phyloP scores from a whole-genome alignment of 768 basidiomycete species.

The Suillus plorans region DNA sequence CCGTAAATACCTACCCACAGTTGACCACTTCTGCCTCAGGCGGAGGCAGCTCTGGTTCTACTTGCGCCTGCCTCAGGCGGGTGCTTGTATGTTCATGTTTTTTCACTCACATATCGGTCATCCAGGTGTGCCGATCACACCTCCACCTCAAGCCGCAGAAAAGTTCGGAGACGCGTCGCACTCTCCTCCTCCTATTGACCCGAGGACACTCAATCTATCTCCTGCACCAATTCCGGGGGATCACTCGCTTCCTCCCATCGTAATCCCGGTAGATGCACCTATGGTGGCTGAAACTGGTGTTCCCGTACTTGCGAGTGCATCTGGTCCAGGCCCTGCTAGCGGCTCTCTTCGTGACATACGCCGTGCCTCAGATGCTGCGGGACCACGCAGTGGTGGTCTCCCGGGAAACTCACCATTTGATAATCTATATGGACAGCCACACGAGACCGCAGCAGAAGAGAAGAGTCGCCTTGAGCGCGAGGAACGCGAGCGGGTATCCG shows the following conservation, averaged over 20 bases:
- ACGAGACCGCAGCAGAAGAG: constrained; percentile 63
- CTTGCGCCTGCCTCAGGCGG: too few species aligned
- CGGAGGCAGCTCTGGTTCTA: too few species aligned
- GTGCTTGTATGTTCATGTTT: too few species aligned
- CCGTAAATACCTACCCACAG: too few species aligned
- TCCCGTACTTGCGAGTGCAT: constrained; percentile 57
- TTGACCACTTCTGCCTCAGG: too few species aligned
- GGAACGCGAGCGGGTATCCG: constrained; percentile 49
- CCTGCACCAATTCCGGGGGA: constrained; percentile 16
- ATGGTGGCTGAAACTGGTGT: constrained; percentile 77
- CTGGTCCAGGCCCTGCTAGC: constrained; percentile 64
- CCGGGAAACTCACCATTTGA: constrained; percentile 24
- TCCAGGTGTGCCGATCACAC: constrained; percentile 41
- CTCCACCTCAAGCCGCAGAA: constrained; percentile 32
- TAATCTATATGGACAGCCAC: constrained; percentile 29
- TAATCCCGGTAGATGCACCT: constrained; percentile 42
- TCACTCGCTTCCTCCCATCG: constrained; percentile 17
- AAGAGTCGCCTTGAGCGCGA: constrained; percentile 58
- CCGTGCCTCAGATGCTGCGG: constrained; percentile 35
- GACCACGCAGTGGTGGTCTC: constrained; percentile 33
- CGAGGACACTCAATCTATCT: constrained; percentile 28
- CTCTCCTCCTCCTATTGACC: constrained; percentile 17
- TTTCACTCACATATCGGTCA: too few species aligned
- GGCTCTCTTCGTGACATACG: constrained; percentile 60
- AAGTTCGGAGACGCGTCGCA: constrained; percentile 11